phyloP scores from a whole-genome alignment of 116 monocot genomes.

The Cymodocea nodosa region DNA sequence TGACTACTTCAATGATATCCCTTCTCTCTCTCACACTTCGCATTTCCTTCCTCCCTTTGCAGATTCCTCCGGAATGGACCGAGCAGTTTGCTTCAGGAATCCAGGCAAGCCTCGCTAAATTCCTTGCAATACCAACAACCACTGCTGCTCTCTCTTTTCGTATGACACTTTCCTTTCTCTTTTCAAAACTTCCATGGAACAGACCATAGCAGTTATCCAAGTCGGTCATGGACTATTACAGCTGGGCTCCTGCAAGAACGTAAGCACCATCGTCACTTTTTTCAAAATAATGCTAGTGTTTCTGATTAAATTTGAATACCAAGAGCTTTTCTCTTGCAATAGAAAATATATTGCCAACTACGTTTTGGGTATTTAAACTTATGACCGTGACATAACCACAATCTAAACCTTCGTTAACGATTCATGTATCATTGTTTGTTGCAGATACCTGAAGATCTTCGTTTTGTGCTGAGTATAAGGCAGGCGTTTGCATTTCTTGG shows the following conservation, averaged over 20 bases:
- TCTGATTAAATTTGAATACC: too few relatives aligned
- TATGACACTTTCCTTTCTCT: background rate
- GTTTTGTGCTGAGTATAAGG: conserved; percentile 92
- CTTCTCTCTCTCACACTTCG: background rate
- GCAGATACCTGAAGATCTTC: conserved; percentile 93
- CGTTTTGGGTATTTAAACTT: too few relatives aligned
- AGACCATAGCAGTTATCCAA: conserved; percentile 92
- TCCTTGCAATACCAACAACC: background rate
- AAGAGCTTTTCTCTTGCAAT: too few relatives aligned
- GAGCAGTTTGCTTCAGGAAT: conserved; percentile 94
- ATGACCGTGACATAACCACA: too few relatives aligned
- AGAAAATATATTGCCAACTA: too few relatives aligned
- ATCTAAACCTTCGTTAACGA: too few relatives aligned
- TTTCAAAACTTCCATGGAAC: conserved; percentile 2
- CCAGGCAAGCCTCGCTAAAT: conserved; percentile 32
- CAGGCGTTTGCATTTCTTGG: conserved; percentile 90
- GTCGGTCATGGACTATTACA: conserved; percentile 96
- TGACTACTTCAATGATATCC: conserved; percentile 1
- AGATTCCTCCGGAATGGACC: conserved; percentile 98
- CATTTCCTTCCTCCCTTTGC: conserved; percentile 13
- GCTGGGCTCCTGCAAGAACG: conserved; percentile 92
- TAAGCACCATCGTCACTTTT: conserved; percentile 22
- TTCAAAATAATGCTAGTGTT: too few relatives aligned
- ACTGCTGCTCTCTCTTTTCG: too few relatives aligned
- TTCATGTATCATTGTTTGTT: too few relatives aligned